Evolutionary conservation across 176 grass and related monocot genomes (phyloP), one percentile per base, ranked within the genome.

Genomic region (Oryza meridionalis): DNA sequence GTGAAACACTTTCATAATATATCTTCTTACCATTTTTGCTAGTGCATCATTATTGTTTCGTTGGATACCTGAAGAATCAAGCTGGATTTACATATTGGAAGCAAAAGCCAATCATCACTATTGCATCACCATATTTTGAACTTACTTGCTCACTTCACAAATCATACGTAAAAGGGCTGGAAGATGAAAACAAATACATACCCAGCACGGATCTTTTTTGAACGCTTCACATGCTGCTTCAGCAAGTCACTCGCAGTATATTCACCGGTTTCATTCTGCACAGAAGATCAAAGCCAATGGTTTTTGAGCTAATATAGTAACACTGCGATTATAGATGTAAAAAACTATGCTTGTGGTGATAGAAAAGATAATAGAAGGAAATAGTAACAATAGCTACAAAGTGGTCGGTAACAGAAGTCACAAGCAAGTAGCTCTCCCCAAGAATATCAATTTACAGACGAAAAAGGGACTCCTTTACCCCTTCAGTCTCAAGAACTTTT

Each of bases 121-220:
- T 40, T 77, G 45, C 73, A 84, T 9, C 67, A 21, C 13, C n/a
- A 75, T 65, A n/a, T 32, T 53, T 71, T 46, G 24, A 37, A 71
- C 70, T 17, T 29, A 43, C 43, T 25, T 70, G 14, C 69, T 72
- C 17, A 4, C 50, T 24, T 44, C 35, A 4, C 47, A 8, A 29
- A 19, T 61, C 61, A 53, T 15, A 43, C 31, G 17, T 14, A 86
- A 1, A 59, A 73, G 21, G 26, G 5, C 1, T 58, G 68, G 61
- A 65, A 82, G 12, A 61, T 33, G 37, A 83, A 17, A 55, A 65
- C 4, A 25, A 45, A 75, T 65, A 46, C 74, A 71, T 82, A 94
- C 92, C 75, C 11, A 26, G 65, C 87, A 62, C 92, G 87, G 72
- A 94, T 88, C 74, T 64, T 85, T 82, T 92, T 94, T 5, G 87